Conservation (phyloP, 164 flowering plant genomes). For the grape (Vitis vinifera) region ASM3070453v1 NC_081820.1:2248501-2249000, state of each 20-base stretch:
- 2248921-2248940: background rate
- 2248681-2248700: constrained; percentile 59
- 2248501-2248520: constrained; percentile 53
- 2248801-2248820: constrained; percentile 48
- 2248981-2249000: too few species aligned
- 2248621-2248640: constrained; percentile 65
- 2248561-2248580: constrained; percentile 59
- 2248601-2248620: constrained; percentile 41
- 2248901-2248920: constrained; percentile 36
- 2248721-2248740: constrained; percentile 70
- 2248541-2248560: constrained; percentile 68
- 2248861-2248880: constrained; percentile 42
- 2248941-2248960: too few species aligned
- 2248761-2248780: constrained; percentile 57
- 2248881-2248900: constrained; percentile 41
- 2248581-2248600: constrained; percentile 37
- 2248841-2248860: constrained; percentile 62
- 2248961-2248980: too few species aligned
- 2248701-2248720: constrained; percentile 70
- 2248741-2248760: constrained; percentile 75
- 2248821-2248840: constrained; percentile 52
- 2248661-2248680: constrained; percentile 54
- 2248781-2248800: constrained; percentile 50
- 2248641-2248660: constrained; percentile 64
- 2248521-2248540: constrained; percentile 72